Percentiles rank a stretch among this genome's conserved stretches.
Evolutionary conservation across 139 green algal genomes (phyloP).

Genomic region (Auxenochlorella protothecoides): DNA sequence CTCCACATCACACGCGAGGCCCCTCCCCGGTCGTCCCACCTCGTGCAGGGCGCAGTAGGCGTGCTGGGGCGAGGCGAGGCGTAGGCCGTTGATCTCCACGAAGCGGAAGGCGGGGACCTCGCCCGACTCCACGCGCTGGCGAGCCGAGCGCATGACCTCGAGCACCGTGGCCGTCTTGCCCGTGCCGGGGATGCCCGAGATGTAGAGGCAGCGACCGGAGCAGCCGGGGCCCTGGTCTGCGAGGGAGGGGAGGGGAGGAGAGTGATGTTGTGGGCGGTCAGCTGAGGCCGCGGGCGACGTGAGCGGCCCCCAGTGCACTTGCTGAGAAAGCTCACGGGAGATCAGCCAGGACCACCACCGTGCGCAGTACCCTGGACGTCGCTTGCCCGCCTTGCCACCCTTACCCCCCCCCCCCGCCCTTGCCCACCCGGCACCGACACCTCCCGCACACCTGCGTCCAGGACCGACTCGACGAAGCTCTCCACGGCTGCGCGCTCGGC

Average conservation of each 20-base stretch:
- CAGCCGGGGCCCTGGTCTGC: constrained; percentile 16
- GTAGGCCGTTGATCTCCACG: constrained; percentile 84
- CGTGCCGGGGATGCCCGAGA: constrained; percentile 91
- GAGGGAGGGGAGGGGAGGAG: background rate
- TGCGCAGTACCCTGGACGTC: too few species aligned
- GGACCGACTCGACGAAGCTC: constrained; percentile 47
- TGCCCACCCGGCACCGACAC: background rate
- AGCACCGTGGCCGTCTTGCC: constrained; percentile 91
- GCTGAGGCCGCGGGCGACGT: too few species aligned
- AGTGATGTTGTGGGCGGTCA: background rate
- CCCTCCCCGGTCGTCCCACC: constrained; percentile 3
- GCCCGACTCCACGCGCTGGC: constrained; percentile 1
- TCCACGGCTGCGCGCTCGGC: constrained; percentile 48
- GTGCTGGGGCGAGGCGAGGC: constrained; percentile 75
- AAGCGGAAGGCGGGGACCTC: constrained; percentile 61
- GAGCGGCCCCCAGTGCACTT: too few species aligned
- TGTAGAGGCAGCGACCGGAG: constrained; percentile 74
- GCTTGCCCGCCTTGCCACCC: too few species aligned
- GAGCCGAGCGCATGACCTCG: constrained; percentile 37
- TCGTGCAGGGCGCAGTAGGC: constrained; percentile 78
- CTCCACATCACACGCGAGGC: too few species aligned
- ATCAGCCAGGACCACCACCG: too few species aligned
- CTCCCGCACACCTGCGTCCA: constrained; percentile 29
- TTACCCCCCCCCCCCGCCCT: background rate
- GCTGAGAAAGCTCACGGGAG: too few species aligned